phyloP scores from a whole-genome alignment of 2,329 filamentous ascomycete genomes.

The Xylaria sp. region DNA sequence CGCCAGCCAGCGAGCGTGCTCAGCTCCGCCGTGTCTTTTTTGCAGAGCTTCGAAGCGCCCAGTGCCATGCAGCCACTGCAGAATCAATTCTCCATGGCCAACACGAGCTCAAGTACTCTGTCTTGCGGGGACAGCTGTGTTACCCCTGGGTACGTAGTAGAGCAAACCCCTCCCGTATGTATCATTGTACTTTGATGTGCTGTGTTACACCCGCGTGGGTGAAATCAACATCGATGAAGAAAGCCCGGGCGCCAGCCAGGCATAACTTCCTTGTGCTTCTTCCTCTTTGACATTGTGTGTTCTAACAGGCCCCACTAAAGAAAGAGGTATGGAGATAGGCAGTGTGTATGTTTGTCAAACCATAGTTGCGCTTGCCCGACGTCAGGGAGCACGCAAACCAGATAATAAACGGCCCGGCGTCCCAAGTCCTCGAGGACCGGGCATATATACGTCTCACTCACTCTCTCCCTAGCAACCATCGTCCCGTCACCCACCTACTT shows the following conservation, averaged over 20 bases:
- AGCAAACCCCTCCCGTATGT: conserved; percentile 5
- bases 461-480: neutral
- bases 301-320: neutral
- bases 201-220: conserved; percentile 14
- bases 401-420: conserved; percentile 5
- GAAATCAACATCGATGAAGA: conserved; percentile 3
- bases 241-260: neutral
- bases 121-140: conserved; percentile 1
- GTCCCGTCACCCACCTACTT: neutral
- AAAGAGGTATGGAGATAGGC: no score
- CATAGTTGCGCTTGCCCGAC: conserved; percentile 20
- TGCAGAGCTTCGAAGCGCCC: neutral
- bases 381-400: conserved; percentile 9
- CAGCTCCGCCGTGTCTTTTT: no score
- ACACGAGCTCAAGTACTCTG: neutral
- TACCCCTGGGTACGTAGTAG: neutral
- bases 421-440: conserved; percentile 1
- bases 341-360: conserved; percentile 12
- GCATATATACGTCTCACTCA: conserved; percentile 18
- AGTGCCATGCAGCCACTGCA: neutral
- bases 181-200: neutral
- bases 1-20: neutral
- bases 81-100: neutral
- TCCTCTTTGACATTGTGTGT: conserved; percentile 9
- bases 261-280: conserved; percentile 1